These are phyloP conservation scores for Ilex paraguariensis DNA, from an alignment of 305 asterid species.

Conservation along the genomic window DNA sequence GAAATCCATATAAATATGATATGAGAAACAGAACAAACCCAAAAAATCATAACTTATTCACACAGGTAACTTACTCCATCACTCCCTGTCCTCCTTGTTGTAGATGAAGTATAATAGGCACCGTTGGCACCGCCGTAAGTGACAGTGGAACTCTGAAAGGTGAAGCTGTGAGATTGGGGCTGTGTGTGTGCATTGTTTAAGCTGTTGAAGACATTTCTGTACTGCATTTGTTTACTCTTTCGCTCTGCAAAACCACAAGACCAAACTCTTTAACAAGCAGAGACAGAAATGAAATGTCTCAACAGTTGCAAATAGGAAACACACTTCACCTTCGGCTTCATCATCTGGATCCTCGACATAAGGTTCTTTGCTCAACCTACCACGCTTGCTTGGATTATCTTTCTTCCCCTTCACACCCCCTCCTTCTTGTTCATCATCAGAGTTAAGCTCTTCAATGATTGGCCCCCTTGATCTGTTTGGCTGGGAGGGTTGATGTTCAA, in stretches of 20 bases:
- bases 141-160: slow-evolving; percentile 78
- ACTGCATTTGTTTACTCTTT: slow-evolving; percentile 43
- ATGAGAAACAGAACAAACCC: slow-evolving; percentile 3
- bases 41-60: slow-evolving; percentile 10
- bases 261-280: slow-evolving; percentile 2
- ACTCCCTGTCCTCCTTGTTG: slow-evolving; percentile 62
- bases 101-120: slow-evolving; percentile 63
- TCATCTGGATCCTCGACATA: slow-evolving; percentile 66
- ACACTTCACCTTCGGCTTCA: slow-evolving; percentile 48
- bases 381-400: slow-evolving; percentile 65
- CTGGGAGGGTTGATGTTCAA: slow-evolving; percentile 39
- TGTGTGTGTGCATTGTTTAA: slow-evolving; percentile 28
- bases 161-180: slow-evolving; percentile 55
- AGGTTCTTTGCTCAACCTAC: slow-evolving; percentile 64
- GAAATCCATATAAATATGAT: slow-evolving; percentile 12
- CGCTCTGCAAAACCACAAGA: slow-evolving; percentile 36
- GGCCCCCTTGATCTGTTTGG: slow-evolving; percentile 54
- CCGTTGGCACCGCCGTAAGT: slow-evolving; percentile 86
- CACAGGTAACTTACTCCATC: slow-evolving; percentile 65
- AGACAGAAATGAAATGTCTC: not conserved
- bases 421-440: slow-evolving; percentile 68
- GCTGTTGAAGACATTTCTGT: slow-evolving; percentile 34
- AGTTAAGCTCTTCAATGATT: slow-evolving; percentile 77
- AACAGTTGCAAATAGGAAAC: not conserved
- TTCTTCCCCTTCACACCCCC: slow-evolving; percentile 29